A percentile compares a stretch with the other conserved stretches of the same genome.
Conservation (phyloP, 331 rosid species). For the Cucumis variabilis region DNA sequence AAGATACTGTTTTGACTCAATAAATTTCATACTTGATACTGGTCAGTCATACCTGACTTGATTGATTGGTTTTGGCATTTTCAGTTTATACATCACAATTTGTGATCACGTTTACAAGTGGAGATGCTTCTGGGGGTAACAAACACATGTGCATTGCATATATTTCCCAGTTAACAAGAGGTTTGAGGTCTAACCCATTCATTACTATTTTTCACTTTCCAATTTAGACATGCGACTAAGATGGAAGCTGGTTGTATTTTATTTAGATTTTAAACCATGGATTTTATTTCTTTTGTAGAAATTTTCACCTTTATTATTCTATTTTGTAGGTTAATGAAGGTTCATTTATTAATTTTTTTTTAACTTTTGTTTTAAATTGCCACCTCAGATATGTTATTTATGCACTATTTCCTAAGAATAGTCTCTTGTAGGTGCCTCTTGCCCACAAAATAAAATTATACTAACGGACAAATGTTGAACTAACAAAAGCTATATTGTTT, state of each 20-base stretch:
- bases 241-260: neutral
- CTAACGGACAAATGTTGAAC: neutral
- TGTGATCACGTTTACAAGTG: slow-evolving; percentile 86
- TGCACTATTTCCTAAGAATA: slow-evolving; percentile 2
- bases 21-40: neutral
- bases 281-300: neutral
- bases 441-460: neutral
- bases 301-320: neutral
- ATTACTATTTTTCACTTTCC: neutral
- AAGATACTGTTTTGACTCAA: neutral
- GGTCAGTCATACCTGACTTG: slow-evolving; percentile 23
- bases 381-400: neutral
- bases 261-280: neutral
- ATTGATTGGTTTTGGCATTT: slow-evolving; percentile 36
- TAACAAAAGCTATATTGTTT: neutral
- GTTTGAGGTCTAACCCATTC: too few relatives aligned
- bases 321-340: neutral
- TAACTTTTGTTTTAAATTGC: neutral
- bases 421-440: neutral
- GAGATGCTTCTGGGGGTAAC: slow-evolving; percentile 51
- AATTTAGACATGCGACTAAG: neutral
- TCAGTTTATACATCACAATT: slow-evolving; percentile 84
- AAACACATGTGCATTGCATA: slow-evolving; percentile 67
- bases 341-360: neutral
- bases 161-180: slow-evolving; percentile 85